Base-by-base conservation (phyloP, 306 rosid genomes). In the Prunus davidiana region DNA sequence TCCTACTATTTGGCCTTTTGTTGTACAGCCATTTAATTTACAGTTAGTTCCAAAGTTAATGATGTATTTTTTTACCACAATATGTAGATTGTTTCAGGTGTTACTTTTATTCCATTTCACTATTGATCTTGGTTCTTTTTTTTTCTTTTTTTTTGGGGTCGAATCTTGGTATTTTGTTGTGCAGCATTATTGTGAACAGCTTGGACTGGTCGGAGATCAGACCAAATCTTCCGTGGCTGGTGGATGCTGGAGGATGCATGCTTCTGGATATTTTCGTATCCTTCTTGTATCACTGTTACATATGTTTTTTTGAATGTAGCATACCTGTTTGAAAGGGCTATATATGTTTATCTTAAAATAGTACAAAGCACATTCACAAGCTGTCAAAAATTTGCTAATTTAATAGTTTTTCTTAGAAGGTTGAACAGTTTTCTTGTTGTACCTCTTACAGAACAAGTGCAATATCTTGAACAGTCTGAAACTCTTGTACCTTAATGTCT, bases 211-310 rank as follows among this genome's bases (percentile, higher is more conserved):
- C 87, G 52, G 84, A 15, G 77, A 62, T 93, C 82, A 34, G 51
- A 74, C 93, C 98, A 20, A 93, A 93, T 85, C 83, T 93, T n/a
- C 91, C 97, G 1, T 93, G 98, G 98, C 88, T 93, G 18, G 98
- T 88, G 69, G 98, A 93, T 73, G 96, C 98, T 15, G 86, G 80
- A 82, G 97, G 96, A 79, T 93, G 98, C 47, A 87, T 93, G 78
- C 72, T 93, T 64, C 97, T 93, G 41, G 98, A 93, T 78, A 55
- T 61, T 79, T 84, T 89, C 8, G 97, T 93, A 93, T 91, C 98
- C 97, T 87, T 86, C 3, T 71, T 71, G 10, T 50, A 28, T 18
- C 30, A n/a, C 38, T 19, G 12, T 55, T 38, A 18, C 28, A 67
- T n/a, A 27, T 64, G 49, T 54, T 55, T 76, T 46, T 32, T 22